phyloP scores from a whole-genome alignment of 306 rosid species.

The barrel medic (Medicago truncatula) region MtrunA17r5.0-ANR NC_053044.1:47999501-48000000 shows the following conservation, averaged over 20 bases:
- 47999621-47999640: no score
- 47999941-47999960: neutral
- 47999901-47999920: neutral
- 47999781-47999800: conserved; percentile 68
- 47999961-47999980: neutral
- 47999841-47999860: neutral
- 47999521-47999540: no score
- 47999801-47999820: conserved; percentile 60
- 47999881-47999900: neutral
- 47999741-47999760: conserved; percentile 45
- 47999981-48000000: no score
- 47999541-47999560: no score
- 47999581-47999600: no score
- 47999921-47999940: neutral
- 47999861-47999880: neutral
- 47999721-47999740: neutral
- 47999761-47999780: conserved; percentile 67
- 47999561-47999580: no score
- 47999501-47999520: no score
- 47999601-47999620: no score
- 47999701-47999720: no score
- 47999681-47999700: no score
- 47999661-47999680: no score
- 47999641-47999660: no score
- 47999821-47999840: fast-evolving